Evolutionary conservation across 371 early-diverging fungal species (phyloP).

Genomic region (Vairimorpha necatrix): DNA sequence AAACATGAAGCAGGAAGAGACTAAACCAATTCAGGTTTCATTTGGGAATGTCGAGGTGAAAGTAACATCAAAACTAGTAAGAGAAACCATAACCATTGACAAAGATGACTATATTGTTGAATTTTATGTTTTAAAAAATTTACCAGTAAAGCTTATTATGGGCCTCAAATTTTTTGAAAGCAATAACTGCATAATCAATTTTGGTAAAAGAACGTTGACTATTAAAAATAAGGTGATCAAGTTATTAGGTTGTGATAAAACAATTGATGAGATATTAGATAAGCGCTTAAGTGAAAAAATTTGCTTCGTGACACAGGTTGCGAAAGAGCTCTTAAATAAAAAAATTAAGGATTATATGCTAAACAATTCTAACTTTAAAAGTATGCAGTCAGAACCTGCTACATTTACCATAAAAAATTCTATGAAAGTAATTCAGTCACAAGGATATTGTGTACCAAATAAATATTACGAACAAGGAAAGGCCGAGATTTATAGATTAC

Average conservation of each 20-base stretch:
- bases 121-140: constrained; percentile 1
- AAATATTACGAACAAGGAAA: background rate
- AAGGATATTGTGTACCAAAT: background rate
- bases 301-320: background rate
- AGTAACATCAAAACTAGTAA: background rate
- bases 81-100: background rate
- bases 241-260: background rate
- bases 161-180: background rate
- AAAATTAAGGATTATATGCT: background rate
- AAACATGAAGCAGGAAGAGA: background rate
- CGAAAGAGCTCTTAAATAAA: background rate
- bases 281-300: background rate
- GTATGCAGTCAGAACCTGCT: background rate
- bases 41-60: background rate
- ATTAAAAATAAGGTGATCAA: background rate
- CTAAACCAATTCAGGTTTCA: background rate
- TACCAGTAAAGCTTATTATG: background rate
- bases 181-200: background rate
- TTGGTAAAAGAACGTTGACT: background rate
- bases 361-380: background rate
- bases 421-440: background rate
- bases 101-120: background rate
- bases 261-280: background rate
- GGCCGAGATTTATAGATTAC: background rate
- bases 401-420: background rate